Evolutionary conservation across 345 rosid species (phyloP), one percentile per base, ranked within the genome.

Genomic region (Luvunga scandens): DNA sequence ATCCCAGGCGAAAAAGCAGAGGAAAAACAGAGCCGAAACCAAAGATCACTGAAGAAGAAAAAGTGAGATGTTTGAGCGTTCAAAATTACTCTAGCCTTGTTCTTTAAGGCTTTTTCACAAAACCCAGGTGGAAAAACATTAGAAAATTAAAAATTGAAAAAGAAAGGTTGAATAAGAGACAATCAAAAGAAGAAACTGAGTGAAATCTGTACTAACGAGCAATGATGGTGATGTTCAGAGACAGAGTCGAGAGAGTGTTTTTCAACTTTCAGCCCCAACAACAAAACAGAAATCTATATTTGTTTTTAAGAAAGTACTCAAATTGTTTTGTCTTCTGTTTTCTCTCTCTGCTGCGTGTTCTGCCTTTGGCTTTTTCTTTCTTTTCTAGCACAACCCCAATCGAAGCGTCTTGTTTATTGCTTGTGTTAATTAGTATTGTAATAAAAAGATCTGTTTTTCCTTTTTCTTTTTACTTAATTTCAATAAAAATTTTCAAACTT

Each of bases 211-310:
- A 66, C 68, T 67, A 81, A 78, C 74, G 75, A 79, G 77, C 85
- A 81, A 85, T 81, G 87, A 86, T 83, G 80, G 86, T 66, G 88
- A 86, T 82, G 67, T 83, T 36, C 80, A 81, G 78, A 75, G 71
- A 66, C 74, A 42, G 76, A 83, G 3, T 56, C n/a, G 14, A 38
- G 56, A n/a, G 75, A 59, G 31, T 24, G 42, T 33, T 57, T 71
- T 71, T 68, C 80, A 63, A 79, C 75, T 55, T 76, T 60, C 65
- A 74, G 68, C 72, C 48, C 48, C 13, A 69, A 76, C 68, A 77
- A 75, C 73, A 64, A 77, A 79, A 78, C 85, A 75, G 48, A 80
- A 69, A 62, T 57, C 77, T 60, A 75, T 30, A 8, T 24, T 66
- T 56, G 25, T 19, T 68, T 60, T 53, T 53, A 4, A 16, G 22